Percentiles rank a stretch among this genome's conserved stretches.
Conservation (phyloP, 768 basidiomycete species). For the Lentinus tigrinus region DNA sequence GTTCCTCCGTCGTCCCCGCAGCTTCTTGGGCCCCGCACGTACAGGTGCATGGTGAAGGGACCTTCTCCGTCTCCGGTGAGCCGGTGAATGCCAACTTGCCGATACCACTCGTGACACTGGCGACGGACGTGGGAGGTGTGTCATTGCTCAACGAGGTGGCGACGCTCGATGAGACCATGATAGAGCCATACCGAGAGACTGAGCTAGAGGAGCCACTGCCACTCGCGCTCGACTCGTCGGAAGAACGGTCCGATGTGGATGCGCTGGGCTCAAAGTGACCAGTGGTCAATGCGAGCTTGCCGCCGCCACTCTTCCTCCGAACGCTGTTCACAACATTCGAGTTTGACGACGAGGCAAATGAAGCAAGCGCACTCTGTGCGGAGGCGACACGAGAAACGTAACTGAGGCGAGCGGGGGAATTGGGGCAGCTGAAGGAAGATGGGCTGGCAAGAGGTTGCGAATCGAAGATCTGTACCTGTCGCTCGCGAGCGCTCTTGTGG, state of each 20-base stretch:
- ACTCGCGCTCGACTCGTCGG: conserved; percentile 23
- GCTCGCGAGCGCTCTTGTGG: conserved; percentile 45
- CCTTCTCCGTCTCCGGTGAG: conserved; percentile 4
- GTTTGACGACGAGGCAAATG: background rate
- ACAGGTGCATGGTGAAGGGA: conserved; percentile 8
- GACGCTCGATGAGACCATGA: conserved; percentile 18
- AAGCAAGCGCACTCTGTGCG: conserved; percentile 15
- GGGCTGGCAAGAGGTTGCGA: conserved; percentile 76
- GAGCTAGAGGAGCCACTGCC: conserved; percentile 15
- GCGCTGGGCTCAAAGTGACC: conserved; percentile 7
- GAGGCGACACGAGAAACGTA: conserved; percentile 26
- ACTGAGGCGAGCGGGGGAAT: conserved; percentile 18
- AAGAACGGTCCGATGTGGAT: conserved; percentile 22
- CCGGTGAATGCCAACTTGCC: conserved; percentile 19
- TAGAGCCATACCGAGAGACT: conserved; percentile 8
- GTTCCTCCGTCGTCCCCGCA: background rate
- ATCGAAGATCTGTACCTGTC: conserved; percentile 78
- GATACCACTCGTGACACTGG: conserved; percentile 25
- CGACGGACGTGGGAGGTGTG: conserved; percentile 31
- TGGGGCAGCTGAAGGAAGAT: conserved; percentile 31
- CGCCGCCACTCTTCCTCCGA: conserved; percentile 11
- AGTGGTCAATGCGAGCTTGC: conserved; percentile 13
- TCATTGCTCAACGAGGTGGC: conserved; percentile 18
- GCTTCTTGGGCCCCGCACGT: conserved; percentile 9
- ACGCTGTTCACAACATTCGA: background rate